Percentiles rank a stretch among this genome's conserved stretches.
These are phyloP conservation scores for Achlya hypogyna DNA, from an alignment of 352 stramenopile species.

Conservation along the genomic window DNA sequence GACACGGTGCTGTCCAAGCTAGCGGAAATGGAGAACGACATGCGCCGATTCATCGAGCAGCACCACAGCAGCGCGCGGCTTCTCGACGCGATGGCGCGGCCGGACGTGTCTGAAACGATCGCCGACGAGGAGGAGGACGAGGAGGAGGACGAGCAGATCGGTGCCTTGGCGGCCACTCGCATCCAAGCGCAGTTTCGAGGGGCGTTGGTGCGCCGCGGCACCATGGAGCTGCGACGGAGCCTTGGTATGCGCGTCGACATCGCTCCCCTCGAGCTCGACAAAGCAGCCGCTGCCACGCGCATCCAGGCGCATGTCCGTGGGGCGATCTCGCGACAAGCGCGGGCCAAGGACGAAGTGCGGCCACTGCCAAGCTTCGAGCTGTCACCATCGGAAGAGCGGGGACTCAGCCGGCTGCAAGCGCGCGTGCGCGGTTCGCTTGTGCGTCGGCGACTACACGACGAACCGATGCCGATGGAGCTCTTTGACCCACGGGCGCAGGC, in stretches of 20 bases:
- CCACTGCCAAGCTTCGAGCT: neutral
- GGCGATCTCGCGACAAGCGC: neutral
- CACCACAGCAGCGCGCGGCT: neutral
- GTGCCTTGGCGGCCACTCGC: neutral
- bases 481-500: neutral
- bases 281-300: neutral
- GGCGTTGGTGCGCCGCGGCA: neutral
- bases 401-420: neutral
- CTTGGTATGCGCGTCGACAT: neutral
- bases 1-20: constrained; percentile 1
- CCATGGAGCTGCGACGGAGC: neutral
- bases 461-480: neutral
- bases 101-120: neutral
- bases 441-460: neutral
- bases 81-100: neutral
- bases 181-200: neutral
- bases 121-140: neutral
- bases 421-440: neutral
- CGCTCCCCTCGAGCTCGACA: neutral
- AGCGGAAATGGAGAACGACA: neutral
- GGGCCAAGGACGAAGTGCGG: neutral
- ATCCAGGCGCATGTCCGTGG: neutral
- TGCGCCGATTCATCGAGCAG: constrained; percentile 1
- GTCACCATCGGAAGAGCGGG: neutral
- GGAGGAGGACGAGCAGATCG: neutral